These are phyloP conservation scores for Chalciporus sp. DNA, from an alignment of 1,284 basidiomycete genomes.

Conservation along the genomic window DNA sequence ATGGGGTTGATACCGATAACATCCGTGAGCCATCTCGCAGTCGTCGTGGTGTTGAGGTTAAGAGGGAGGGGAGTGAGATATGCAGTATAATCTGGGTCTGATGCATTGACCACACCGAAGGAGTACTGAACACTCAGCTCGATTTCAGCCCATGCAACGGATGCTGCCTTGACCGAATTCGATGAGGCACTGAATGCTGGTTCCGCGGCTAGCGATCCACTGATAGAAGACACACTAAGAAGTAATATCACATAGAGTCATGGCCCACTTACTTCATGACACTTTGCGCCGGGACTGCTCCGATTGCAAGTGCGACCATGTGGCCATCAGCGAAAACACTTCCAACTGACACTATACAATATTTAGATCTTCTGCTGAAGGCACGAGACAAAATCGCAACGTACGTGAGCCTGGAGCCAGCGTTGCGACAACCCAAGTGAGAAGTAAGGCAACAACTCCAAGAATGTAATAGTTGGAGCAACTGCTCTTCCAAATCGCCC, in stretches of 20 bases:
- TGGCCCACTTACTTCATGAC: conserved; percentile 24
- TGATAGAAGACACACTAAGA: not conserved
- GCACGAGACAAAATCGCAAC: conserved; percentile 3
- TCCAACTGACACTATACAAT: conserved; percentile 21
- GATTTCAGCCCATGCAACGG: conserved; percentile 26
- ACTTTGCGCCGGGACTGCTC: conserved; percentile 24
- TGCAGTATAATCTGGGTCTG: conserved; percentile 17
- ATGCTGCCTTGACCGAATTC: conserved; percentile 19
- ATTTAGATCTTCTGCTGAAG: not conserved
- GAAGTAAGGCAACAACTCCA: conserved; percentile 20
- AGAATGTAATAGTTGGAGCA: conserved; percentile 33
- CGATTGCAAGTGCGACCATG: conserved; percentile 26
- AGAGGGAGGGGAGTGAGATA: conserved; percentile 24
- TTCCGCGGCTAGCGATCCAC: not conserved
- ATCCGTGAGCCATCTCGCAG: conserved; percentile 32
- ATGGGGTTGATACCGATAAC: conserved; percentile 28
- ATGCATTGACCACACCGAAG: conserved; percentile 13
- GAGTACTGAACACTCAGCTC: conserved; percentile 28
- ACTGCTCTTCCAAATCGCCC: conserved; percentile 12
- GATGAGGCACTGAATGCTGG: conserved; percentile 7
- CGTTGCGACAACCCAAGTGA: conserved; percentile 20
- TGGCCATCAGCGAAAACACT: conserved; percentile 25
- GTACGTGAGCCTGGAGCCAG: conserved; percentile 30
- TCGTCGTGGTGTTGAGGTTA: conserved; percentile 17
- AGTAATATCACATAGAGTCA: not conserved